Evolutionary conservation across 768 basidiomycete genomes (phyloP).

Genomic region (Mycena venus): DNA sequence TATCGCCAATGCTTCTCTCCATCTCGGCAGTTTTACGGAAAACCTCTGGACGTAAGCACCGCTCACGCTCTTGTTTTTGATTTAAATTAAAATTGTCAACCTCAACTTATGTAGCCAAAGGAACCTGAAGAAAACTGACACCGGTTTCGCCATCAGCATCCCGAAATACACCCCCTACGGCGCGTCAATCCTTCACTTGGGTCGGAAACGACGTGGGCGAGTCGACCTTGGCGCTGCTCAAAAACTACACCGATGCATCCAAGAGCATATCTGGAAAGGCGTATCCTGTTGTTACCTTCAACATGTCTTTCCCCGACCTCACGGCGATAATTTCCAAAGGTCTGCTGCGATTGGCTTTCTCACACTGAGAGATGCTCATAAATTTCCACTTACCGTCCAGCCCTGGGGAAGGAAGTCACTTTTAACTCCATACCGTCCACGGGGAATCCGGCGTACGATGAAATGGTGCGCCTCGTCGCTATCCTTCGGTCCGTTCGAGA

Average conservation of each 20-base stretch:
- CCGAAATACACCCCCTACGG: neutral
- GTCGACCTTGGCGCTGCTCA: neutral
- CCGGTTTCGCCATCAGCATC: neutral
- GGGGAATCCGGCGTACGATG: conserved; percentile 27
- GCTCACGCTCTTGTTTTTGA: neutral
- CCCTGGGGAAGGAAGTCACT: conserved; percentile 25
- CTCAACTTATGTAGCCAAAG: neutral
- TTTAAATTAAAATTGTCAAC: no score
- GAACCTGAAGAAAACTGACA: neutral
- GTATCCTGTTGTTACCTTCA: neutral
- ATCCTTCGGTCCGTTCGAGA: neutral
- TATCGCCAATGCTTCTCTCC: neutral
- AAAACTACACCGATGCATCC: neutral
- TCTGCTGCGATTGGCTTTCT: neutral
- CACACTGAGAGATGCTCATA: neutral
- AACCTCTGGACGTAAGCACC: conserved; percentile 3
- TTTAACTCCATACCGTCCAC: neutral
- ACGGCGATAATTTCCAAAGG: neutral
- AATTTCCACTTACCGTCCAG: neutral
- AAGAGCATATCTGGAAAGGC: conserved; percentile 2
- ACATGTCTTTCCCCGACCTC: neutral
- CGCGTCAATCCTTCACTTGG: neutral
- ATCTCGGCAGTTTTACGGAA: neutral
- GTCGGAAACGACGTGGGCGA: conserved; percentile 5
- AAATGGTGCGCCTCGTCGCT: conserved; percentile 21